Percentiles rank a stretch among this genome's conserved stretches.
phyloP scores from a whole-genome alignment of 495 filamentous ascomycete species.

The Massariosphaeria phaeospora region DNA sequence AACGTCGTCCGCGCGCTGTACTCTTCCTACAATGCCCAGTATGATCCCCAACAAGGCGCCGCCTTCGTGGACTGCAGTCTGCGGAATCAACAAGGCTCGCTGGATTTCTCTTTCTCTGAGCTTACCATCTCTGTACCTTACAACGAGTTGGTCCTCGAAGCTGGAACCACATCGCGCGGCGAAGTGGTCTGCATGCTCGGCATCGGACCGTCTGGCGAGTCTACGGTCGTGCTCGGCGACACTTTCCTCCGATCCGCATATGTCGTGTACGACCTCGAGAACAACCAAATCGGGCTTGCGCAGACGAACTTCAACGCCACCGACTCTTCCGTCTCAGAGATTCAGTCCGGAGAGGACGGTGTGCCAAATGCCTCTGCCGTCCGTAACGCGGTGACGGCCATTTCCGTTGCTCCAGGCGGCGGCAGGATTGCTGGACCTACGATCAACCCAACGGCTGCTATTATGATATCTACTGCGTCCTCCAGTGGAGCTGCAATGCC shows the following conservation, averaged over 20 bases:
- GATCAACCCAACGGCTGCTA: conserved; percentile 5
- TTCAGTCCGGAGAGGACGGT: conserved; percentile 55
- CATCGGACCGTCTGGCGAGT: conserved; percentile 63
- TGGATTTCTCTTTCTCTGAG: conserved; percentile 65
- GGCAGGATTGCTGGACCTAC: conserved; percentile 19
- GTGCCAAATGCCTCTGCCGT: conserved; percentile 71
- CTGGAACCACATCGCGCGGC: conserved; percentile 44
- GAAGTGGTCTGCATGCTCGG: conserved; percentile 59
- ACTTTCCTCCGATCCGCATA: conserved; percentile 91
- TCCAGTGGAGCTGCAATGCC: conserved; percentile 12
- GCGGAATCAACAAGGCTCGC: conserved; percentile 48
- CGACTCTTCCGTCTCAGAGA: conserved; percentile 61
- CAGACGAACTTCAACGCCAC: conserved; percentile 79
- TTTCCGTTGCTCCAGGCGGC: conserved; percentile 33
- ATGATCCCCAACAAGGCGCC: conserved; percentile 52
- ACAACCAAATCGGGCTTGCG: conserved; percentile 82
- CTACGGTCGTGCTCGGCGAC: conserved; percentile 73
- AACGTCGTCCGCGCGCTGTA: conserved; percentile 60
- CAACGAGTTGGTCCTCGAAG: conserved; percentile 70
- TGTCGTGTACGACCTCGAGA: conserved; percentile 83
- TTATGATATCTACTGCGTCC: neutral
- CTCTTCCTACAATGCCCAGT: conserved; percentile 58
- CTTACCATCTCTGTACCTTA: conserved; percentile 67
- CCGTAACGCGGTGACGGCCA: conserved; percentile 53
- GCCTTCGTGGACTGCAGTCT: conserved; percentile 72